These are phyloP conservation scores for Pythium brachiatum DNA, from an alignment of 352 stramenopile genomes.

Conservation along the genomic window DNA sequence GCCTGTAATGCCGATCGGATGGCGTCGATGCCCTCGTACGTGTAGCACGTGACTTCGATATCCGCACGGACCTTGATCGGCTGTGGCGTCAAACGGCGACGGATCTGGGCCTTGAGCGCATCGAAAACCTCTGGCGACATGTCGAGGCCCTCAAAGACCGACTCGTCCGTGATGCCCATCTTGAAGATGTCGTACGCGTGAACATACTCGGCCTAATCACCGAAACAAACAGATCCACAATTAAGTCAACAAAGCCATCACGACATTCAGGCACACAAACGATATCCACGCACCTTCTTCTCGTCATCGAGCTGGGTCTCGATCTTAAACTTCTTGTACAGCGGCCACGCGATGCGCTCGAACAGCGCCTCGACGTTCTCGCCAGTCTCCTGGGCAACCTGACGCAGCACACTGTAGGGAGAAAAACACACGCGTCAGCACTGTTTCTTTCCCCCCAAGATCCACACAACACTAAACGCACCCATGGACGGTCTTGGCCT, in stretches of 20 bases:
- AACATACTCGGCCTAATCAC: conserved; percentile 85
- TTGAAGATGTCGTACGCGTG: conserved; percentile 99
- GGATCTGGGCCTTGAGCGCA: conserved; percentile 96
- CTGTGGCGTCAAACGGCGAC: conserved; percentile 95
- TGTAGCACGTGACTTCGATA: conserved; percentile 99
- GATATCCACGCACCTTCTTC: conserved; percentile 45
- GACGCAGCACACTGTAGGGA: conserved; percentile 75
- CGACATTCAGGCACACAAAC: not conserved
- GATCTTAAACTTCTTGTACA: conserved; percentile 97
- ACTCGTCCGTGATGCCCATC: conserved; percentile 91
- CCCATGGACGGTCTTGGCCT: conserved; percentile 99
- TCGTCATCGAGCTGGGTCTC: conserved; percentile 74
- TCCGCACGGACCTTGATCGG: conserved; percentile 99
- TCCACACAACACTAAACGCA: conserved; percentile 48
- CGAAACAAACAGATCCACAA: not conserved
- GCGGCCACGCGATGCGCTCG: conserved; percentile 95
- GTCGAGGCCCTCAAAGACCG: conserved; percentile 89
- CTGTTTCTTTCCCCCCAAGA: conserved; percentile 50
- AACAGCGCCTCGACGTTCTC: conserved; percentile 82
- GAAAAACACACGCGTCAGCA: not conserved
- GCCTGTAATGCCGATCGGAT: conserved; percentile 96
- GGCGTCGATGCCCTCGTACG: conserved; percentile 99
- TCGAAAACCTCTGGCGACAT: conserved; percentile 84
- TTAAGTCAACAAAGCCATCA: not conserved
- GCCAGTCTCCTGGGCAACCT: conserved; percentile 80